phyloP scores from a whole-genome alignment of 768 basidiomycete genomes.

The Russula lepida region DNA sequence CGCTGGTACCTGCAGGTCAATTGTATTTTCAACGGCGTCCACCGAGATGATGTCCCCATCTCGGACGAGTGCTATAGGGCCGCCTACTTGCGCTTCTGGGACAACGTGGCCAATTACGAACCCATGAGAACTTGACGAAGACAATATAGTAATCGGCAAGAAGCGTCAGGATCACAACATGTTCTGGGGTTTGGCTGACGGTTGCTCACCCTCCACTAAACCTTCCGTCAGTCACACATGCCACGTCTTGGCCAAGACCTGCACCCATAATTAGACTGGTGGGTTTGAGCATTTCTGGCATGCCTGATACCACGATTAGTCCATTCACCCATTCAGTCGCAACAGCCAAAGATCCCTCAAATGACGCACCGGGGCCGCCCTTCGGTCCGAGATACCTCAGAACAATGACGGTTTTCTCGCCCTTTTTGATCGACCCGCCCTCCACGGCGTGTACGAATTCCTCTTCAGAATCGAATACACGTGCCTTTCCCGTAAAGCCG shows the following conservation, averaged over 20 bases:
- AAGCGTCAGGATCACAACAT: constrained; percentile 1
- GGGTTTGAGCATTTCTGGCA: constrained; percentile 99
- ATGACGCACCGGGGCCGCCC: constrained; percentile 79
- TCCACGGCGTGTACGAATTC: constrained; percentile 86
- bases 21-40: constrained; percentile 79
- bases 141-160: constrained; percentile 9
- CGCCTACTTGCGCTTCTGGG: constrained; percentile 91
- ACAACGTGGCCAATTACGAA: constrained; percentile 97
- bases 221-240: constrained; percentile 94
- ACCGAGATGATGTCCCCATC: constrained; percentile 86
- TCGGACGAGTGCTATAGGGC: constrained; percentile 82
- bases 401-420: constrained; percentile 95
- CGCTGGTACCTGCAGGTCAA: constrained; percentile 66
- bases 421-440: constrained; percentile 78
- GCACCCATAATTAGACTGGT: constrained; percentile 99
- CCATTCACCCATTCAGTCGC: neutral
- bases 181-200: neutral
- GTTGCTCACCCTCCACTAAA: constrained; percentile 89
- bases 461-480: constrained; percentile 86
- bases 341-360: neutral
- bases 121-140: constrained; percentile 69
- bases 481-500: constrained; percentile 82
- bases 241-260: constrained; percentile 90
- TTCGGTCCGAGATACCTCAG: constrained; percentile 94
- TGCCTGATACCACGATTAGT: constrained; percentile 44